Evolutionary conservation across 2,329 filamentous ascomycete species (phyloP).

Genomic region (Fusarium veterinarium): DNA sequence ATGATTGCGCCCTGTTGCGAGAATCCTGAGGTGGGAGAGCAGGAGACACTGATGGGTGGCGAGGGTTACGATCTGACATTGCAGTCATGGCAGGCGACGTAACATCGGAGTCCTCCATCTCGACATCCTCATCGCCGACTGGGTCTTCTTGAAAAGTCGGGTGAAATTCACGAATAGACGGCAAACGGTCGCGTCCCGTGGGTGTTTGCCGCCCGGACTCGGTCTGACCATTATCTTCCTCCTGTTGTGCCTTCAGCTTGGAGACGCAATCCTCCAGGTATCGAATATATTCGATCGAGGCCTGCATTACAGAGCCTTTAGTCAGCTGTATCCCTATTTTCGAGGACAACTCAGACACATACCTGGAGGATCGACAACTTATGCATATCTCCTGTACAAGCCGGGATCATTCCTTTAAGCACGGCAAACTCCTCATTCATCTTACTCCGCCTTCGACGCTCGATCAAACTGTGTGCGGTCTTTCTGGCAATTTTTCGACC

Average conservation of each 20-base stretch:
- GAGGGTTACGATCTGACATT: constrained; percentile 47
- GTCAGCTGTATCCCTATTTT: constrained; percentile 13
- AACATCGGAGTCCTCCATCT: constrained; percentile 68
- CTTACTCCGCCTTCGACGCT: constrained; percentile 88
- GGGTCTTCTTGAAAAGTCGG: constrained; percentile 55
- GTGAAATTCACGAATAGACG: constrained; percentile 54
- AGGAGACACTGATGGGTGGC: constrained; percentile 65
- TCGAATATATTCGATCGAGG: constrained; percentile 94
- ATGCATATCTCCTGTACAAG: constrained; percentile 97
- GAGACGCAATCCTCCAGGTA: constrained; percentile 91
- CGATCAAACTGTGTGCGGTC: constrained; percentile 95
- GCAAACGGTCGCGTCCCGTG: constrained; percentile 46
- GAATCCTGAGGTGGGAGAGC: constrained; percentile 60
- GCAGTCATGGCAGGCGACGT: constrained; percentile 60
- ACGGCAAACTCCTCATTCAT: constrained; percentile 99
- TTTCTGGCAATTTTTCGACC: constrained; percentile 96
- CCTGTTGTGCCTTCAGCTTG: constrained; percentile 75
- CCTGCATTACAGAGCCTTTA: constrained; percentile 61
- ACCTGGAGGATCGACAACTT: constrained; percentile 96
- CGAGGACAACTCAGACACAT: constrained; percentile 43
- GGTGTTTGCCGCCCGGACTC: constrained; percentile 46
- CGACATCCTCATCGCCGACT: constrained; percentile 60
- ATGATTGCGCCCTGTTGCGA: constrained; percentile 61
- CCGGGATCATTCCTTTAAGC: constrained; percentile 94
- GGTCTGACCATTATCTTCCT: constrained; percentile 47